Base-by-base conservation (phyloP, 805 yeast genomes). In the Metschnikowia orientalis region DNA sequence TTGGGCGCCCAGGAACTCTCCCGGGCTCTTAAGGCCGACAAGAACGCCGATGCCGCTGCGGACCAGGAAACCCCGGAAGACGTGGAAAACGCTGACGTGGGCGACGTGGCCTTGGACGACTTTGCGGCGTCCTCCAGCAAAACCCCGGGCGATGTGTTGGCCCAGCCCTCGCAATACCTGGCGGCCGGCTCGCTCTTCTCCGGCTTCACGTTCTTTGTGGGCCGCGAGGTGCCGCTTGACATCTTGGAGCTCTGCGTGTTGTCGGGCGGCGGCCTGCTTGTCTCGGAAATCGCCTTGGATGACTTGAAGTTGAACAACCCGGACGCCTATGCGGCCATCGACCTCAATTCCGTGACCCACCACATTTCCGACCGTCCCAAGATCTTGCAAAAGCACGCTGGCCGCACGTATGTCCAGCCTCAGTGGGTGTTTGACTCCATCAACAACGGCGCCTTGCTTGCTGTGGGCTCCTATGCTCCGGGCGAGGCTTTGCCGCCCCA, bases 401-500 rank as follows among this genome's bases (percentile, higher is more conserved):
- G 96, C 32, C 78, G 97, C 68, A 85, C 95, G 0, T 92, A 92
- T 54, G 59, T 90, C 29, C 98, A 92, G 65, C 98, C 98, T 12
- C 98, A 92, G 69, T 92, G 98, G 98, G 71, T 92, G 18, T 89
- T 92, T 57, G 98, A 92, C 58, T 80, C 82, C 52, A 66, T 92
- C 40, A 92, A 92, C 67, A 81, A 82, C 61, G 74, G 77, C 30
- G 69, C 74, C 39, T 69, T 92, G 40, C 68, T 83, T 39, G 77
- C 92, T 12, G 95, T 86, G 14, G 79, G 81, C 35, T 71, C 71
- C 35, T 92, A 92, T 55, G 83, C 94, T 26, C 95, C 96, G 4
- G 98, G 98, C 36, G 97, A 90, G 63, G 67, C 86, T 4, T 70
- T 92, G 44, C 98, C 98, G 27, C 97, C 98, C 22, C 98, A 92